Conservation (phyloP, 2,329 filamentous ascomycete genomes). For the Juglanconis juglandina region DNA sequence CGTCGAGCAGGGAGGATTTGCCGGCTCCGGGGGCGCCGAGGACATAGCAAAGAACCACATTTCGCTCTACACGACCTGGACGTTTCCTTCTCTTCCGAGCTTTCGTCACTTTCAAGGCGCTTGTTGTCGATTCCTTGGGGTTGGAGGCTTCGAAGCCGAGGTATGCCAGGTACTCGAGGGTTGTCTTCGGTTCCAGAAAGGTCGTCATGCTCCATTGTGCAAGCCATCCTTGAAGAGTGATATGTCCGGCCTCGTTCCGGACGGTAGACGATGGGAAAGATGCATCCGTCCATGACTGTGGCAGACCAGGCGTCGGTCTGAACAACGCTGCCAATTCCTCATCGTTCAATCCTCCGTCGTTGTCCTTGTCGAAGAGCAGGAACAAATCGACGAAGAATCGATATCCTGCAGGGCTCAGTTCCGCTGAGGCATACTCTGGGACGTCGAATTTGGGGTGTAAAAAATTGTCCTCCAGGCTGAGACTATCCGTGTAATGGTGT, state of each 20-base stretch:
- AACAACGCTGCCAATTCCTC: constrained; percentile 82
- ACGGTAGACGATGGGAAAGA: constrained; percentile 92
- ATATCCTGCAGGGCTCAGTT: constrained; percentile 90
- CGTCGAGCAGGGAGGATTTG: constrained; percentile 86
- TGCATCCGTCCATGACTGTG: constrained; percentile 80
- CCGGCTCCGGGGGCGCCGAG: constrained; percentile 81
- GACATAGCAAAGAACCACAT: constrained; percentile 91
- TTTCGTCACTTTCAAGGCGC: constrained; percentile 89
- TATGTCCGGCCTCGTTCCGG: constrained; percentile 88
- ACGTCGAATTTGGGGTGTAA: constrained; percentile 93
- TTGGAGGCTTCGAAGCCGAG: constrained; percentile 86
- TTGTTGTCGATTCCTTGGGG: constrained; percentile 71
- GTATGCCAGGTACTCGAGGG: constrained; percentile 91
- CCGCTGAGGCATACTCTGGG: constrained; percentile 84
- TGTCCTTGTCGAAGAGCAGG: constrained; percentile 92
- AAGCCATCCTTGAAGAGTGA: constrained; percentile 95
- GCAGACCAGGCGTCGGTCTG: constrained; percentile 86
- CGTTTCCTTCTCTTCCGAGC: constrained; percentile 79
- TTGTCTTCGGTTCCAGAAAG: constrained; percentile 91
- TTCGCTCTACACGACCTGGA: constrained; percentile 83
- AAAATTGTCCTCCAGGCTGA: constrained; percentile 87
- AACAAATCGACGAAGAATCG: constrained; percentile 98
- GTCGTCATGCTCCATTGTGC: constrained; percentile 99
- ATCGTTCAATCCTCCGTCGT: constrained; percentile 89
- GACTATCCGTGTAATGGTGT: constrained; percentile 93